These are phyloP conservation scores for Leavenworthia alabamica DNA, from an alignment of 345 rosid species.

Conservation along the genomic window DNA sequence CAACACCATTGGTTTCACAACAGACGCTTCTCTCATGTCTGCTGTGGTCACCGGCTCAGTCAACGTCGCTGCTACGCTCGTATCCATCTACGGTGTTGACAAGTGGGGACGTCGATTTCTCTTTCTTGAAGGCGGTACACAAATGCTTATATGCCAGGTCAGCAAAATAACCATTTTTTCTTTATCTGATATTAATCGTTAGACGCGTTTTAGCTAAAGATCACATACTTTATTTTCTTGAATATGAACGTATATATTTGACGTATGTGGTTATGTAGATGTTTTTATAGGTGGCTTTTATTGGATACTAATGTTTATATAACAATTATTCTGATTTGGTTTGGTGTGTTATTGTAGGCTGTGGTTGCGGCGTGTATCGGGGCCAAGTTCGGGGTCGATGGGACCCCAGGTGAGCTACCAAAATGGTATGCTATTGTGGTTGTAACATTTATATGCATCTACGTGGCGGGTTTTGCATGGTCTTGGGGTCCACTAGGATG, in stretches of 20 bases:
- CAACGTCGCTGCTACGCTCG: conserved; percentile 26
- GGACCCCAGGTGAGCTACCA: conserved; percentile 29
- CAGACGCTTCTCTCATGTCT: conserved; percentile 52
- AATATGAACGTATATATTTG: neutral
- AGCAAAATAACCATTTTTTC: too few relatives aligned
- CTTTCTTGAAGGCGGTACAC: conserved; percentile 36
- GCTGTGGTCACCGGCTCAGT: conserved; percentile 35
- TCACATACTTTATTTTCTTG: neutral
- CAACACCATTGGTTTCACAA: conserved; percentile 69
- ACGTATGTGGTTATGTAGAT: neutral
- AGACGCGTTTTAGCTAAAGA: neutral
- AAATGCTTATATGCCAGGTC: conserved; percentile 37
- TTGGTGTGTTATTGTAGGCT: conserved; percentile 24
- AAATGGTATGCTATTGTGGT: conserved; percentile 35
- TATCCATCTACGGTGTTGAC: conserved; percentile 35
- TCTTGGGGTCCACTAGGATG: conserved; percentile 39
- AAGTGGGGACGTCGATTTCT: conserved; percentile 35
- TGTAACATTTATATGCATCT: conserved; percentile 32
- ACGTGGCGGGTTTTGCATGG: conserved; percentile 38
- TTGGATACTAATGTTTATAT: neutral
- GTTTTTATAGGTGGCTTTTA: neutral
- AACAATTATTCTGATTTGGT: neutral
- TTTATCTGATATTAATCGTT: too few relatives aligned
- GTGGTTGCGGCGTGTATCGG: conserved; percentile 37
- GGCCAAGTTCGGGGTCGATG: conserved; percentile 33